A percentile compares a stretch with the other conserved stretches of the same genome.
Conservation (phyloP, 179 eudicot species). For the Beta macrorhiza region DNA sequence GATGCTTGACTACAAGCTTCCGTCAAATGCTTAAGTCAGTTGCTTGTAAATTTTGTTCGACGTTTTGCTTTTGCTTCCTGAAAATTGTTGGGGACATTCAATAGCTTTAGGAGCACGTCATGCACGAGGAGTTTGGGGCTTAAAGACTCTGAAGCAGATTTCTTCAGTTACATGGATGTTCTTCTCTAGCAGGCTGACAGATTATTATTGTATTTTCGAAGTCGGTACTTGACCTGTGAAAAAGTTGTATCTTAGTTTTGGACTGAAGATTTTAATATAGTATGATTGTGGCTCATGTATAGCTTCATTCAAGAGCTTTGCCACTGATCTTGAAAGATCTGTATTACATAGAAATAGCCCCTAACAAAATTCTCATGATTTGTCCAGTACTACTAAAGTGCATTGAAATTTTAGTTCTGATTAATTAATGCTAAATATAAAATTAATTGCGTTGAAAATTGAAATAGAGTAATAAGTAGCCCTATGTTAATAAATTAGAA, state of each 20-base stretch:
- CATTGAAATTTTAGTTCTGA: no score
- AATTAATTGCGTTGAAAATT: no score
- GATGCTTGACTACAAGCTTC: constrained; percentile 75
- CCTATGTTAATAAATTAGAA: no score
- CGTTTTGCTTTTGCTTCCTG: constrained; percentile 16
- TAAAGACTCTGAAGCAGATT: neutral
- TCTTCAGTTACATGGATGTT: neutral
- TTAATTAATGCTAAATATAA: no score
- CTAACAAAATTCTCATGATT: neutral
- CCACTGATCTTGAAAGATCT: neutral
- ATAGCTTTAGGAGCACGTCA: constrained; percentile 6
- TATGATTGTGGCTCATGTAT: constrained; percentile 7
- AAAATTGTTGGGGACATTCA: neutral
- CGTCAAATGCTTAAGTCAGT: constrained; percentile 32
- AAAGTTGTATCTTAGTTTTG: constrained; percentile 14
- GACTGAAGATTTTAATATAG: neutral
- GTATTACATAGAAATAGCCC: neutral
- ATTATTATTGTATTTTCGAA: constrained; percentile 14
- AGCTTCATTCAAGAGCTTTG: constrained; percentile 15
- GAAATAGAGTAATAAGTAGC: no score
- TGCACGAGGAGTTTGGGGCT: constrained; percentile 3
- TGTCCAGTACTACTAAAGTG: no score
- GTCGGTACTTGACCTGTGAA: constrained; percentile 3
- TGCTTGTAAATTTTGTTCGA: constrained; percentile 32
- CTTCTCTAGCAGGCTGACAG: neutral